Evolutionary conservation across 805 yeast species (phyloP).

Genomic region (Saccharomycopsis vini): DNA sequence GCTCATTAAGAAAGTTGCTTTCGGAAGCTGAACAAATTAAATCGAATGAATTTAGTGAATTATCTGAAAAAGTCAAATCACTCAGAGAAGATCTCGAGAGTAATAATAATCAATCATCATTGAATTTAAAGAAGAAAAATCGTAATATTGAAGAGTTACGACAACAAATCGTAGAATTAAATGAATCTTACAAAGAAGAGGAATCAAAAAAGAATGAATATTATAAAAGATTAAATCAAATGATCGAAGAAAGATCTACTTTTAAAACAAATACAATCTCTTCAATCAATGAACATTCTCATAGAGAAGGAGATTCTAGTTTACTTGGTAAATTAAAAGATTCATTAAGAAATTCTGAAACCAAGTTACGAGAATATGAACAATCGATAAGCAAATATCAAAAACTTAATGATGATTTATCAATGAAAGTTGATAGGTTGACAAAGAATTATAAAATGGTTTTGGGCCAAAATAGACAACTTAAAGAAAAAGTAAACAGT

Average conservation of each 20-base stretch:
- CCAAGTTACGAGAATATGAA: slow-evolving; percentile 48
- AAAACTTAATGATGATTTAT: slow-evolving; percentile 57
- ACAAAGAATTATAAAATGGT: slow-evolving; percentile 60
- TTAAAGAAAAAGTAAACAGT: slow-evolving; percentile 29
- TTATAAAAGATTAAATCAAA: slow-evolving; percentile 4
- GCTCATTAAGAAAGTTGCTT: slow-evolving; percentile 59
- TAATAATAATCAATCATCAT: slow-evolving; percentile 44
- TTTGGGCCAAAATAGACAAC: slow-evolving; percentile 46
- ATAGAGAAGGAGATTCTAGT: slow-evolving; percentile 4
- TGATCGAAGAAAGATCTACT: slow-evolving; percentile 4
- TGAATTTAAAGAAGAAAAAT: slow-evolving; percentile 43
- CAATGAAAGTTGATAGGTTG: slow-evolving; percentile 55
- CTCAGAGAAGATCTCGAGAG: slow-evolving; percentile 53
- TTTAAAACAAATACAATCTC: slow-evolving; percentile 4
- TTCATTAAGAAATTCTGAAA: slow-evolving; percentile 43
- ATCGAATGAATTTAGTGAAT: slow-evolving; percentile 42
- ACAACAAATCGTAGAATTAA: slow-evolving; percentile 33
- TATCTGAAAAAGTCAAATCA: slow-evolving; percentile 41
- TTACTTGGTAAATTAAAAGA: slow-evolving; percentile 38
- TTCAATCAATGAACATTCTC: not conserved
- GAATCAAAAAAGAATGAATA: slow-evolving; percentile 22
- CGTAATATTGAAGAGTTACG: slow-evolving; percentile 60
- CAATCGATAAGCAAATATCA: slow-evolving; percentile 43
- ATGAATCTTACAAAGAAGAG: slow-evolving; percentile 19
- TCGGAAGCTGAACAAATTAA: slow-evolving; percentile 59